Evolutionary conservation across 177 flowering plant genomes (phyloP).

Genomic region (Vitis hybrid): DNA sequence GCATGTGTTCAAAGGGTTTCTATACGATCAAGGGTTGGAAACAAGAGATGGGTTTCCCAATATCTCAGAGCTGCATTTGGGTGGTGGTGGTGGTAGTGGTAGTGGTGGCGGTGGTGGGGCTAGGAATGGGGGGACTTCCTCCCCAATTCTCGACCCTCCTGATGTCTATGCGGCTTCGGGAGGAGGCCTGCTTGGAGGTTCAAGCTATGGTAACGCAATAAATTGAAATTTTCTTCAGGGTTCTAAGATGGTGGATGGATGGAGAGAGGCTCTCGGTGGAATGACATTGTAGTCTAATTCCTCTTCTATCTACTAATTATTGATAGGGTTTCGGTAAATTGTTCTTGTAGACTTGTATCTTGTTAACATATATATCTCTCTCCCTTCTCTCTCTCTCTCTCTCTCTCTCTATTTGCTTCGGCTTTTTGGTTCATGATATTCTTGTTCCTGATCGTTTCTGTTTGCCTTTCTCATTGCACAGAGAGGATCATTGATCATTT

Average conservation of each 20-base stretch:
- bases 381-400: background rate
- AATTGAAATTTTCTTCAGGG: constrained; percentile 27
- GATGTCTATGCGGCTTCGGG: constrained; percentile 53
- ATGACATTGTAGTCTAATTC: constrained; percentile 3
- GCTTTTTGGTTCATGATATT: constrained; percentile 18
- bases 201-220: constrained; percentile 62
- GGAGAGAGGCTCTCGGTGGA: background rate
- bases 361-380: constrained; percentile 8
- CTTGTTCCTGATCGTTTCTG: background rate
- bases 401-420: background rate
- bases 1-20: constrained; percentile 86
- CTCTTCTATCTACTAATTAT: constrained; percentile 13
- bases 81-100: constrained; percentile 56
- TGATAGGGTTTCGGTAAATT: constrained; percentile 14
- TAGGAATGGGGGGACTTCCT: constrained; percentile 44
- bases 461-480: constrained; percentile 7
- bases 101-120: constrained; percentile 39
- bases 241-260: background rate
- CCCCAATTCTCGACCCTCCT: constrained; percentile 52
- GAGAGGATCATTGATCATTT: constrained; percentile 8
- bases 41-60: constrained; percentile 64
- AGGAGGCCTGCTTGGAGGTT: constrained; percentile 61
- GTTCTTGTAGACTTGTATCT: constrained; percentile 17
- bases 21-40: constrained; percentile 83
- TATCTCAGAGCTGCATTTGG: constrained; percentile 76